Evolutionary conservation across 208 protist species (phyloP), one percentile per base, ranked within the genome.

Genomic region (Phytomonas francai): DNA sequence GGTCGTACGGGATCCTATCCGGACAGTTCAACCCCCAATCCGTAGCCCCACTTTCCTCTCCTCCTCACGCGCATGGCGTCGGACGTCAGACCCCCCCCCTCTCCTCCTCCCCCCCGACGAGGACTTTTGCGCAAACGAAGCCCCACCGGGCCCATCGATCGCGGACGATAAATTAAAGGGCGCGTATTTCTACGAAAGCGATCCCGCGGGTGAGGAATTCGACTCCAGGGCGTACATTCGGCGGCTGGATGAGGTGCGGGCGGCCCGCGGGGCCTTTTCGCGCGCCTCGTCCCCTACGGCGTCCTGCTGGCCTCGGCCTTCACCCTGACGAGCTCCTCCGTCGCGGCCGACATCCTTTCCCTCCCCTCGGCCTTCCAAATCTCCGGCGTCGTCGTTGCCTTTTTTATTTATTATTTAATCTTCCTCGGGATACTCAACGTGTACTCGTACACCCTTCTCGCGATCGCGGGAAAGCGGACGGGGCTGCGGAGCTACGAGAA

Each of bases 301-400:
- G 82, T 81, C 19, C 64, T 91, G 34, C 42, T 79, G 2, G 73
- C 80, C n/a, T 76, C 69, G 9, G 76, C 69, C 4, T 81, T 93
- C 62, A 91, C 80, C 72, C 71, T 90, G 1, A 67, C 74, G 12
- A 75, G 68, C 58, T 70, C 71, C 9, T 81, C 79, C 27, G 60
- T 93, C 39, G 87, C 84, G 31, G 84, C 80, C 0, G 84, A 83
- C 27, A 88, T 89, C 39, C 64, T 93, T 22, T 67, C 80, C 1
- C 29, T 91, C 4, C 84, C 84, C 12, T 74, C 65, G 19, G 80
- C 87, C 54, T 85, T 90, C 68, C 61, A 79, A 42, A 73, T 66
- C 36, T 78, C 70, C n/a, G 85, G 85, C 32, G 1, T 84, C 1
- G 34, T 81, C 11, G 78, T 88, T 71, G 72, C 66, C 8, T 33